Evolutionary conservation across 177 flowering plant species (phyloP).

Genomic region (Tripterygium wilfordii): DNA sequence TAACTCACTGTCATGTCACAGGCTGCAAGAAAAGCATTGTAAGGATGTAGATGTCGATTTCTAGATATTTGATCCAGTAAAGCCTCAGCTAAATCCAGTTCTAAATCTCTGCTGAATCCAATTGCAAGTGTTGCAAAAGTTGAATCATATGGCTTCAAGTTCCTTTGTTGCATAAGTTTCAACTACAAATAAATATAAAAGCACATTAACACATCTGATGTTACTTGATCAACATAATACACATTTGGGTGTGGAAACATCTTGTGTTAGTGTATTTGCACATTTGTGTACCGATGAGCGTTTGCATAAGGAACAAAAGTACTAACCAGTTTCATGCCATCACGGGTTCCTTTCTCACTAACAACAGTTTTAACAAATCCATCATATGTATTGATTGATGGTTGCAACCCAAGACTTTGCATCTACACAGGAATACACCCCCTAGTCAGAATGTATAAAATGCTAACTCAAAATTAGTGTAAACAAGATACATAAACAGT

Average conservation of each 20-base stretch:
- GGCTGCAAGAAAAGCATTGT: slow-evolving; percentile 61
- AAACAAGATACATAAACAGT: background rate
- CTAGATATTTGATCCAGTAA: slow-evolving; percentile 51
- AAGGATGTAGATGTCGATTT: slow-evolving; percentile 36
- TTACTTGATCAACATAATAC: too few relatives aligned
- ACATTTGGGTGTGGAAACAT: too few relatives aligned
- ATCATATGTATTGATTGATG: slow-evolving; percentile 58
- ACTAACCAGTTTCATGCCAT: slow-evolving; percentile 64
- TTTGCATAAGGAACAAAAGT: background rate
- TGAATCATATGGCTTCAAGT: slow-evolving; percentile 55
- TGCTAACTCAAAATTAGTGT: background rate
- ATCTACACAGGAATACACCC: slow-evolving; percentile 40
- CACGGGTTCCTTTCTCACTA: slow-evolving; percentile 28
- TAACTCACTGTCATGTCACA: slow-evolving; percentile 62
- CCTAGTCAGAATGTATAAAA: background rate
- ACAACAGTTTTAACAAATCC: slow-evolving; percentile 53
- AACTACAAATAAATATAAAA: slow-evolving; percentile 40
- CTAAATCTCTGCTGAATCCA: slow-evolving; percentile 55
- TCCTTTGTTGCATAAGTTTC: slow-evolving; percentile 49
- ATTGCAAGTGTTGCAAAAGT: slow-evolving; percentile 64
- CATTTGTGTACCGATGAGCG: too few relatives aligned
- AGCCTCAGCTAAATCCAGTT: slow-evolving; percentile 72
- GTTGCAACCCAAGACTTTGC: slow-evolving; percentile 69
- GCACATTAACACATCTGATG: background rate
- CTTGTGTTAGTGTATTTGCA: too few relatives aligned